These are phyloP conservation scores for Kregervanrija pseudodelftensis DNA, from an alignment of 805 yeast species.

Conservation along the genomic window DNA sequence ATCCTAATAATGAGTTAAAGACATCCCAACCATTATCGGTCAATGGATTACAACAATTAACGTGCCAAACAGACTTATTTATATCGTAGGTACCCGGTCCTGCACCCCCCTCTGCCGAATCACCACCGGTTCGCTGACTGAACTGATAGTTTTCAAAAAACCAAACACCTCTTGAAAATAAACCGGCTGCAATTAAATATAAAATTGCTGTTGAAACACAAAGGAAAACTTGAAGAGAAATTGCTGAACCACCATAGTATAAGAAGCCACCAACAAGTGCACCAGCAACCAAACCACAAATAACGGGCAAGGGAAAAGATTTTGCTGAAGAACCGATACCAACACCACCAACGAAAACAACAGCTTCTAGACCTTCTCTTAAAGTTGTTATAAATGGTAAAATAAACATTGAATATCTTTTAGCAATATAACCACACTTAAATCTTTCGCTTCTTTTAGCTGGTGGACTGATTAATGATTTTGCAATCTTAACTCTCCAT, in stretches of 20 bases:
- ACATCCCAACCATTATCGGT: conserved; percentile 90
- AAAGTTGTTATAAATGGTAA: conserved; percentile 81
- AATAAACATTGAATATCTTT: conserved; percentile 77
- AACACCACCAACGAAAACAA: conserved; percentile 90
- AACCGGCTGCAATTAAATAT: conserved; percentile 81
- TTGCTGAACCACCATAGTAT: conserved; percentile 70
- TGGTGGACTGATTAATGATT: conserved; percentile 59
- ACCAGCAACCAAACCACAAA: conserved; percentile 76
- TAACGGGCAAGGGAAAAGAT: conserved; percentile 83
- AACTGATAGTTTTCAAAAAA: conserved; percentile 63
- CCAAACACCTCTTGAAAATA: conserved; percentile 89
- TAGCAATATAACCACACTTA: conserved; percentile 43
- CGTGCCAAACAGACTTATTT: conserved; percentile 76
- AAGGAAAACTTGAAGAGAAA: conserved; percentile 77
- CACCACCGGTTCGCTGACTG: conserved; percentile 72
- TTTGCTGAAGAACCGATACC: conserved; percentile 43
- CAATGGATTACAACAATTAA: conserved; percentile 92
- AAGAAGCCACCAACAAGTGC: conserved; percentile 54
- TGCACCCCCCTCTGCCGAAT: conserved; percentile 80
- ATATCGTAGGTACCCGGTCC: conserved; percentile 93
- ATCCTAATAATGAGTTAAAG: conserved; percentile 84
- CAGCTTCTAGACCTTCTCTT: conserved; percentile 93
- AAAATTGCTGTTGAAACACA: conserved; percentile 77
- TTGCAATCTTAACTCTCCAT: conserved; percentile 90
- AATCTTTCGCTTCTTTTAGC: conserved; percentile 39